These are phyloP conservation scores for Pleurotus pulmonarius DNA, from an alignment of 768 basidiomycete species.

Conservation along the genomic window DNA sequence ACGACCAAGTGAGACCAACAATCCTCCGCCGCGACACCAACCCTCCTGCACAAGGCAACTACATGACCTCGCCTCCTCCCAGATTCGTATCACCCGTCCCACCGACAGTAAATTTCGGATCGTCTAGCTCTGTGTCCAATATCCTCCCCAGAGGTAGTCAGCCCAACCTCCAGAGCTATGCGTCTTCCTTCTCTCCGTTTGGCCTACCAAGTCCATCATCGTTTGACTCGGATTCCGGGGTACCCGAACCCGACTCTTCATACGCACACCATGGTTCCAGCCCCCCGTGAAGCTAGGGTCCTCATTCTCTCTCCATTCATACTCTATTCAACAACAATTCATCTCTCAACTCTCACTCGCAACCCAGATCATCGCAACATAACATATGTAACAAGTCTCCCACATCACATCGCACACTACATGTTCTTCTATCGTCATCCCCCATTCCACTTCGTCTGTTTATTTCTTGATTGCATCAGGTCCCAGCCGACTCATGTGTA, in stretches of 20 bases:
- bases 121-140: neutral
- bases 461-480: conserved; percentile 26
- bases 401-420: conserved; percentile 26
- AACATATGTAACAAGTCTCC: conserved; percentile 15
- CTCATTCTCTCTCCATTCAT: conserved; percentile 23
- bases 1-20: conserved; percentile 16
- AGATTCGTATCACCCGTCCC: conserved; percentile 40
- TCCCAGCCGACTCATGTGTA: conserved; percentile 11
- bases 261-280: neutral
- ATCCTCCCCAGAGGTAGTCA: conserved; percentile 1
- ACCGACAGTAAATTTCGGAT: conserved; percentile 14
- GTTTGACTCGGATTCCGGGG: conserved; percentile 2
- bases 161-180: conserved; percentile 1
- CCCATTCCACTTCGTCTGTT: conserved; percentile 34
- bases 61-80: conserved; percentile 41
- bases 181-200: conserved; percentile 1
- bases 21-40: conserved; percentile 19
- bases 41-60: conserved; percentile 17
- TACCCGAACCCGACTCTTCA: neutral
- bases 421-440: conserved; percentile 29
- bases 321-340: conserved; percentile 29
- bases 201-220: conserved; percentile 1
- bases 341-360: conserved; percentile 25
- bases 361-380: conserved; percentile 16
- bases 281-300: no score